A percentile compares a stretch with the other conserved stretches of the same genome.
phyloP scores from a whole-genome alignment of 2,329 filamentous ascomycete genomes.

The Fusarium nisikadoi region DNA sequence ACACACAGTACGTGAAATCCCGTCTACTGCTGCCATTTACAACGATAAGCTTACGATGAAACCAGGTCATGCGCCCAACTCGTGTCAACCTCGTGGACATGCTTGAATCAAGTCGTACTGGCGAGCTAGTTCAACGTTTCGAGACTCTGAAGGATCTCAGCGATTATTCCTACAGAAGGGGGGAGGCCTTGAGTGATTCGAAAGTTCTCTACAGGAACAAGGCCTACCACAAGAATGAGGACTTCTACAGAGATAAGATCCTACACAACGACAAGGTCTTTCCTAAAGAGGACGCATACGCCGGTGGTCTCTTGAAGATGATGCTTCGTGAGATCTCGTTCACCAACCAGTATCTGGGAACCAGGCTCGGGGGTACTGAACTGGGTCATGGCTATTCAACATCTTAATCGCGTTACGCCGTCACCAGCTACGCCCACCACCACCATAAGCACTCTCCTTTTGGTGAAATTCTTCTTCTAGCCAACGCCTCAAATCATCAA shows the following conservation, averaged over 20 bases:
- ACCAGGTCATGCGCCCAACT: neutral
- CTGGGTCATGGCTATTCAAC: neutral
- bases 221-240: no score
- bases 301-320: conserved; percentile 11
- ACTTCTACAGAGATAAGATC: no score
- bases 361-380: no score
- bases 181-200: no score
- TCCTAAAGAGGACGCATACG: neutral
- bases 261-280: neutral
- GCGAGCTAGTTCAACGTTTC: conserved; percentile 9
- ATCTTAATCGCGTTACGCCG: neutral
- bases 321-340: conserved; percentile 22
- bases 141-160: neutral
- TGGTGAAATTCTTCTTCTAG: neutral
- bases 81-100: conserved; percentile 32
- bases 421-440: neutral
- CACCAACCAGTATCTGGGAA: no score
- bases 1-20: no score
- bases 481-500: no score
- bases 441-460: no score
- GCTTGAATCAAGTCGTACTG: neutral
- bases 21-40: no score
- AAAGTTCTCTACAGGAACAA: no score
- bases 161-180: neutral
- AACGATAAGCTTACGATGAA: no score